These are phyloP conservation scores for Aphanocladium album DNA, from an alignment of 2,329 filamentous ascomycete genomes.

Conservation along the genomic window DNA sequence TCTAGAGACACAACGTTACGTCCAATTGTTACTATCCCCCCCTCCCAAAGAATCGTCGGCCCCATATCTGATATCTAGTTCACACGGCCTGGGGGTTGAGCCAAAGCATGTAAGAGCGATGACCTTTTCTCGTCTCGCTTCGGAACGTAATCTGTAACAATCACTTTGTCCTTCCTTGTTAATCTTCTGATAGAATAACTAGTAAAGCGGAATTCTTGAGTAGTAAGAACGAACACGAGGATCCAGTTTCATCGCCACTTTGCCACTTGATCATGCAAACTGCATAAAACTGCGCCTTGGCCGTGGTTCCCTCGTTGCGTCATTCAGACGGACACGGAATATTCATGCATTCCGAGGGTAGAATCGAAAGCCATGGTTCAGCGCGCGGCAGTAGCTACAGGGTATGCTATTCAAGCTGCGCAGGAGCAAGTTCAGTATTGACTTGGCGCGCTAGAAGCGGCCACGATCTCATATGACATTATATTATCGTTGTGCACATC, in stretches of 20 bases:
- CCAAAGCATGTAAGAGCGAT: not conserved
- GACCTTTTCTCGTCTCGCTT: not conserved
- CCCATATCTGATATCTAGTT: not conserved
- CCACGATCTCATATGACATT: not conserved
- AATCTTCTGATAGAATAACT: not conserved
- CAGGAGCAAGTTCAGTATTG: not conserved
- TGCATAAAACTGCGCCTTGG: not conserved
- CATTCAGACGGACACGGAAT: not conserved
- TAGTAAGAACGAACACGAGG: not conserved
- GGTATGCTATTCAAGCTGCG: not conserved
- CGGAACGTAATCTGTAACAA: not conserved
- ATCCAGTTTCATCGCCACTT: not conserved
- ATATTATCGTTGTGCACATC: not conserved
- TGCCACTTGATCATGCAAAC: not conserved
- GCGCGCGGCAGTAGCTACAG: not conserved
- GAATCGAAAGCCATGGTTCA: not conserved
- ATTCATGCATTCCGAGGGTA: not conserved
- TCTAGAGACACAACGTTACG: not conserved
- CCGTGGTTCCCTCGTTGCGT: not conserved
- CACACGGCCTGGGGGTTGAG: not conserved
- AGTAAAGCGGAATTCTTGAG: not conserved
- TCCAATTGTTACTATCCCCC: too few species aligned
- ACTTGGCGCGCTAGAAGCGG: not conserved
- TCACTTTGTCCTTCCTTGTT: conserved; percentile 1
- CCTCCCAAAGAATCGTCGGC: not conserved